Evolutionary conservation across 169 alveolate genomes (phyloP), one percentile per base, ranked within the genome.

Genomic region (Plasmodium coatneyi): DNA sequence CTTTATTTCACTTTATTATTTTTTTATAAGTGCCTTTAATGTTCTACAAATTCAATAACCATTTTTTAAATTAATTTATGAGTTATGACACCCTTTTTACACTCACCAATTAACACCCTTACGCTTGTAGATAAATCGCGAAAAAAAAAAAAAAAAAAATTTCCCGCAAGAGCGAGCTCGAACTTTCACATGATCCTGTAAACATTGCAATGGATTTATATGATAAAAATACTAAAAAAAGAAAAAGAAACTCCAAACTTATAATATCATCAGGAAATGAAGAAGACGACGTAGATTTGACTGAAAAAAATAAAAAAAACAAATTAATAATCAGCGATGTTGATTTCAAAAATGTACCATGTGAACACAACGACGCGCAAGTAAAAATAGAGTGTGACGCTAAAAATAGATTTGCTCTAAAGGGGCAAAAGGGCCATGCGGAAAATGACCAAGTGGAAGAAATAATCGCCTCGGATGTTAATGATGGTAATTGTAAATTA

Each of bases 121-220:
- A 22, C 36, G 41, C 76, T 30, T 81, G 39, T 81, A 52, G 66
- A 81, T 81, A 81, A 52, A 49, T 54, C 66, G 12, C 32, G 54
- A 52, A 52, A 81, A 52, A 81, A 81, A 81, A 32, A 49, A 56
- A 25, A 81, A 81, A 81, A 79, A 30, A 52, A 41, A 16, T 49
- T 12, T 16, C 66, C 54, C 60, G 5, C 54, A 41, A 34, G 54
- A 30, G 54, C 43, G 49, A 46, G 16, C 70, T 41, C 16, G 36
- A 54, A 30, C 10, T n/a, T 81, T 81, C 80, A 30, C 72, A 81
- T 81, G 89, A 30, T 81, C 54, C 41, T 79, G 54, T 79, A 41
- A 79, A 79, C 28, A 19, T 70, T 83, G 74, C 74, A 71, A 83
- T 83, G 92, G 92, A 83, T 83, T 70, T 41, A 36, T 19, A 32